Evolutionary conservation across 2,329 filamentous ascomycete genomes (phyloP).

Genomic region (Zymoseptoria tritici): DNA sequence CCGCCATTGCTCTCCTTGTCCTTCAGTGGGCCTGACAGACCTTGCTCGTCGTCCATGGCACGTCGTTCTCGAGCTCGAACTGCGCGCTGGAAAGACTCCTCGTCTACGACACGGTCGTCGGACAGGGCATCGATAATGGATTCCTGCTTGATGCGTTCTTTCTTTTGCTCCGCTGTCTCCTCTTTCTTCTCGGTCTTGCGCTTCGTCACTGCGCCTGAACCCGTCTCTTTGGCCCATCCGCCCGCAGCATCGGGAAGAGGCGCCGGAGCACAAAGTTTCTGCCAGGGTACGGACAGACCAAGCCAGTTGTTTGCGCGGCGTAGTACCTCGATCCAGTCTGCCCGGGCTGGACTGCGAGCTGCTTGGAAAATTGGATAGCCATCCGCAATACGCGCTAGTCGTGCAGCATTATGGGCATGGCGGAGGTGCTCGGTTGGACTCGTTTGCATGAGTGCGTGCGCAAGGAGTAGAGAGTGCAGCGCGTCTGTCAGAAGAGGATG

Average conservation of each 20-base stretch:
- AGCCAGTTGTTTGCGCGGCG: constrained; percentile 63
- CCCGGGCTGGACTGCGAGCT: constrained; percentile 61
- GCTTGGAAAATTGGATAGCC: constrained; percentile 75
- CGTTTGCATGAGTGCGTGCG: constrained; percentile 72
- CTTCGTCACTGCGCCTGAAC: constrained; percentile 15
- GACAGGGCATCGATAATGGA: constrained; percentile 60
- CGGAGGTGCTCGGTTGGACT: constrained; percentile 68
- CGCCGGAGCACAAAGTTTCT: constrained; percentile 55
- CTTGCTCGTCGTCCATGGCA: constrained; percentile 49
- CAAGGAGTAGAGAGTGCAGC: constrained; percentile 68
- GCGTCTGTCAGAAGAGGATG: constrained; percentile 74
- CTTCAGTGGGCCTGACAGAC: constrained; percentile 28
- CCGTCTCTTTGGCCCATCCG: constrained; percentile 27
- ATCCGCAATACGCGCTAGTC: constrained; percentile 64
- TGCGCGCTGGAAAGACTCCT: constrained; percentile 57
- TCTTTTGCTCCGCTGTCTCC: constrained; percentile 48
- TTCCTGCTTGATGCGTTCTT: constrained; percentile 55
- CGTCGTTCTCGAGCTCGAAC: constrained; percentile 54
- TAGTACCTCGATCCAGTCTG: constrained; percentile 74
- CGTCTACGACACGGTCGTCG: constrained; percentile 61
- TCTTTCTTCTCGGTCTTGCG: constrained; percentile 15
- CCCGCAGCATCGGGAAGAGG: constrained; percentile 33
- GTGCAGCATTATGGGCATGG: constrained; percentile 74
- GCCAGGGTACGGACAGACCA: constrained; percentile 58
- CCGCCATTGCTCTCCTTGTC: constrained; percentile 16